Evolutionary conservation across 352 stramenopile genomes (phyloP).

Genomic region (Globisporangium nagaii): DNA sequence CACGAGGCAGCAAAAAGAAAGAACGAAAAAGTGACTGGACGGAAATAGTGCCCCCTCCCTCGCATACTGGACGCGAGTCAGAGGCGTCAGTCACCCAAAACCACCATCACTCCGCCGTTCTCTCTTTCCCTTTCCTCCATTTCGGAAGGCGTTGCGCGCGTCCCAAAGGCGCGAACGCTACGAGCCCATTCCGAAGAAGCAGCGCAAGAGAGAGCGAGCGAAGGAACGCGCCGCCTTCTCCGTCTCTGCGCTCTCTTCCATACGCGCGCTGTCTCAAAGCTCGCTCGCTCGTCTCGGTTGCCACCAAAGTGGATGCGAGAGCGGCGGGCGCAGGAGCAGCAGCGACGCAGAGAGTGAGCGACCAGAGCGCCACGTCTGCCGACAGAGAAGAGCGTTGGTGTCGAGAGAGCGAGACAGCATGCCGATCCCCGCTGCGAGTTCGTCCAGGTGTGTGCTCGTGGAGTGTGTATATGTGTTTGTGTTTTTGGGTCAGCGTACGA

Average conservation of each 20-base stretch:
- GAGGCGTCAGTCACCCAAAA: background rate
- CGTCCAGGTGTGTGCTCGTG: conserved; percentile 5
- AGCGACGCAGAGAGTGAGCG: background rate
- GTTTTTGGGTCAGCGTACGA: no score
- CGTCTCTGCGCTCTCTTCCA: no score
- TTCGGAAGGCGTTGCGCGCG: background rate
- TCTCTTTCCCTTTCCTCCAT: background rate
- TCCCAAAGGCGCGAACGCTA: background rate
- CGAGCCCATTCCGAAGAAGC: background rate
- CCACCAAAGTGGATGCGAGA: background rate
- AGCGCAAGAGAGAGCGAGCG: background rate
- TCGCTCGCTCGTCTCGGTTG: no score
- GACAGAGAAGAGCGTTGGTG: background rate
- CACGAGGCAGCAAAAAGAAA: no score
- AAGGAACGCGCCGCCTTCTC: background rate
- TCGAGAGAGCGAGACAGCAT: background rate
- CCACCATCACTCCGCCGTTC: background rate
- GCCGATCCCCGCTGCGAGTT: conserved; percentile 8
- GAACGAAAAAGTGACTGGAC: conserved; percentile 6
- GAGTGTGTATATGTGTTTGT: no score
- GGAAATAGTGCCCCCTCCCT: conserved; percentile 3
- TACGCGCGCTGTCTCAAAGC: no score
- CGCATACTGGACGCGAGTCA: background rate
- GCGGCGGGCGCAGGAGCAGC: background rate
- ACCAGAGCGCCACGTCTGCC: background rate